Percentiles rank a stretch among this genome's conserved stretches.
phyloP scores from a whole-genome alignment of 2,329 filamentous ascomycete species.

The Laburnicola sp. region DNA sequence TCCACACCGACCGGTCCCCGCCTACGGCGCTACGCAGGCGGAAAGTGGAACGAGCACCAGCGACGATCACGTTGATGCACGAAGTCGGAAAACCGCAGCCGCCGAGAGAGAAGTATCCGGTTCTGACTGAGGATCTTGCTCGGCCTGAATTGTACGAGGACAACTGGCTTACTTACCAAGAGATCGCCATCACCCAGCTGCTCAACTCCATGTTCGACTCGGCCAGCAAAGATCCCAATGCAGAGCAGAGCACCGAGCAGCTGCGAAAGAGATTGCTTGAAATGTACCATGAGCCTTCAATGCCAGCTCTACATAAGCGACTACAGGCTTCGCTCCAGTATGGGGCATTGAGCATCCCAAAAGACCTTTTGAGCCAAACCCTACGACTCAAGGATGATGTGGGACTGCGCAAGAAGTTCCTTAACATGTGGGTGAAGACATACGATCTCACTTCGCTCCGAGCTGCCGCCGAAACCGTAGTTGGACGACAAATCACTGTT shows the following conservation, averaged over 20 bases:
- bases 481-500: conserved; percentile 56
- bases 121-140: conserved; percentile 58
- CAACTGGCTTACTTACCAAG: conserved; percentile 64
- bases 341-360: conserved; percentile 60
- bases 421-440: conserved; percentile 60
- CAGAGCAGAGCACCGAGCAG: conserved; percentile 34
- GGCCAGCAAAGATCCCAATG: conserved; percentile 29
- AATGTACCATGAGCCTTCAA: conserved; percentile 57
- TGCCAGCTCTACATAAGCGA: conserved; percentile 58
- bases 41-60: conserved; percentile 25
- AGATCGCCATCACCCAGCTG: conserved; percentile 63
- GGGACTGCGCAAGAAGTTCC: conserved; percentile 60
- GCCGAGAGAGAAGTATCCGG: conserved; percentile 51
- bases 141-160: conserved; percentile 65
- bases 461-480: conserved; percentile 60
- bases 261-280: conserved; percentile 55
- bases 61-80: conserved; percentile 40
- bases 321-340: conserved; percentile 62
- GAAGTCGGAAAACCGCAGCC: conserved; percentile 34
- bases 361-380: conserved; percentile 52
- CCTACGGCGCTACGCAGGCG: conserved; percentile 39
- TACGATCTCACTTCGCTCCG: conserved; percentile 58
- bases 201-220: conserved; percentile 59
- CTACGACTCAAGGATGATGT: conserved; percentile 59
- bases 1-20: conserved; percentile 41